Evolutionary conservation across 1,284 basidiomycete species (phyloP).

Genomic region (Trametes hirsuta): DNA sequence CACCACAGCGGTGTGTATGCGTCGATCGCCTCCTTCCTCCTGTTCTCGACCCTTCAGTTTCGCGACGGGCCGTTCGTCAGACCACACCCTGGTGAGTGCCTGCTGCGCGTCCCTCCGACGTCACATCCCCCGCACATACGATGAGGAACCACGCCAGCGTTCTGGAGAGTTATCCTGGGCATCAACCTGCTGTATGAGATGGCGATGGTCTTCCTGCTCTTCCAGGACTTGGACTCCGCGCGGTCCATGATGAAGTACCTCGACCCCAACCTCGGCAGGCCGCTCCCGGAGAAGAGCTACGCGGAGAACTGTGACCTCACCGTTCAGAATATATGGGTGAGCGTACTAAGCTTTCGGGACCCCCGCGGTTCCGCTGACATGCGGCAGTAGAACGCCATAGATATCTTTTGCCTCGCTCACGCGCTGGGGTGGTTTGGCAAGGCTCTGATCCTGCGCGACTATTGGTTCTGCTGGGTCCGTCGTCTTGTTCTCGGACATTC

Average conservation of each 20-base stretch:
- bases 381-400: slow-evolving; percentile 64
- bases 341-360: slow-evolving; percentile 25
- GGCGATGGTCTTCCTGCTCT: slow-evolving; percentile 78
- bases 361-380: slow-evolving; percentile 11
- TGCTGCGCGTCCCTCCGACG: not conserved
- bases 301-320: slow-evolving; percentile 78
- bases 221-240: slow-evolving; percentile 81
- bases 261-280: slow-evolving; percentile 70
- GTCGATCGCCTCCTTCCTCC: slow-evolving; percentile 66
- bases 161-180: slow-evolving; percentile 77
- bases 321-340: slow-evolving; percentile 67
- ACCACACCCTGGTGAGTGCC: slow-evolving; percentile 38
- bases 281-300: slow-evolving; percentile 81
- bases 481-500: slow-evolving; percentile 6
- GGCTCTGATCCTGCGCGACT: slow-evolving; percentile 82
- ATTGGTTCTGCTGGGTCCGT: slow-evolving; percentile 87
- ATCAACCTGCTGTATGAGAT: slow-evolving; percentile 82
- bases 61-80: slow-evolving; percentile 71
- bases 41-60: slow-evolving; percentile 85
- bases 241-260: slow-evolving; percentile 76
- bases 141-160: slow-evolving; percentile 41
- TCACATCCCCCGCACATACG: slow-evolving; percentile 41
- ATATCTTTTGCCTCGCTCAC: slow-evolving; percentile 84
- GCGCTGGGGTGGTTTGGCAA: slow-evolving; percentile 87
- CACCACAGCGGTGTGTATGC: slow-evolving; percentile 68